Base-by-base conservation (phyloP, 2,329 filamentous ascomycete species). In the Aspergillus sp. region DNA sequence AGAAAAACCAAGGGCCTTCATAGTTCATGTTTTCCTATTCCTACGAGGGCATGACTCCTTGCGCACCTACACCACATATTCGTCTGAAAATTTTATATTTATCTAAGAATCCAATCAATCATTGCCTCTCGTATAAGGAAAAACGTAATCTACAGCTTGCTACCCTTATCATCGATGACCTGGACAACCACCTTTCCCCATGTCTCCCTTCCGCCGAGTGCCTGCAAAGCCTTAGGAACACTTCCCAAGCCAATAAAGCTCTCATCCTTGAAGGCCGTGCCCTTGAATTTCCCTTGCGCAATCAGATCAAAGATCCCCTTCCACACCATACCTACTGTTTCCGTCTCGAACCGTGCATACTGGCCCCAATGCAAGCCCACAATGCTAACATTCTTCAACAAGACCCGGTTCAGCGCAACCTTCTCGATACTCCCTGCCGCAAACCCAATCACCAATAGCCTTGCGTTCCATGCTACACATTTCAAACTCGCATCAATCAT, bases 101-200 rank as follows among this genome's bases (percentile, higher is more conserved):
- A 49, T 42, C 15, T 19, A 33, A 54, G 12, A 40, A 42, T 24
- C 13, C 24, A 46, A 30, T 15, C 8, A 24, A 15, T 37, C n/a
- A 37, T 37, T 37, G 34, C 13, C 12, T 33, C 20, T 13, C 15
- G 33, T 13, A 50, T 20, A 19, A 8, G 12, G 13, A n/a, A 22
- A 22, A 15, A 20, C 17, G 20, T 53, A 41, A n/a, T 39, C 34
- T 59, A 78, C 51, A 78, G 62, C 65, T 73, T 72, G 62, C 73
- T 76, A 45, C 83, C 80, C 69, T 91, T 88, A 4, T 85, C 81
- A 66, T 92, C 89, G 1, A 89, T 87, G 42, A 98, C 81, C 76
- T 91, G 91, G 19, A 97, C 88, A 1, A 97, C 91, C 0, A 98
- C 93, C 82, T 98, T 98, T 0, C 93, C 93, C 93, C 93, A 98